Evolutionary conservation across 371 early-diverging fungal genomes (phyloP).

Genomic region (Apophysomyces elegans): DNA sequence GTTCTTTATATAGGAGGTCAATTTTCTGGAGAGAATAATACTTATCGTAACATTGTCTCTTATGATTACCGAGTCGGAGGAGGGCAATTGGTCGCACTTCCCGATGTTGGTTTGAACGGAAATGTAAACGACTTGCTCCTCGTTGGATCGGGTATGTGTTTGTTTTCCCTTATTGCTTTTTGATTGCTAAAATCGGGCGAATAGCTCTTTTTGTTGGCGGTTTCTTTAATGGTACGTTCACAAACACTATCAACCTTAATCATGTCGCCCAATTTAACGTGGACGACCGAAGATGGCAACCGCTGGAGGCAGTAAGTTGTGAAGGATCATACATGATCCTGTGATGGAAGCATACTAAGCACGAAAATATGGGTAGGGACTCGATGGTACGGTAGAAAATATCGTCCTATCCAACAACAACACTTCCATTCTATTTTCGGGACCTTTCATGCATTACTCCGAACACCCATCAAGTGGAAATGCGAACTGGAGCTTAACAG

Average conservation of each 20-base stretch:
- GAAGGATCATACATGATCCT: background rate
- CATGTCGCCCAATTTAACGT: slow-evolving; percentile 34
- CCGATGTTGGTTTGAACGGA: slow-evolving; percentile 30
- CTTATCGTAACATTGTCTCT: slow-evolving; percentile 33
- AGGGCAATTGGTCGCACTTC: slow-evolving; percentile 24
- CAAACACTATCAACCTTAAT: slow-evolving; percentile 18
- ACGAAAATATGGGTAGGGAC: slow-evolving; percentile 21
- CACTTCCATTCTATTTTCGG: slow-evolving; percentile 34
- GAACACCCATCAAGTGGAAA: slow-evolving; percentile 27
- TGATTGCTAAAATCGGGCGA: background rate
- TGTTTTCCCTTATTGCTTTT: background rate
- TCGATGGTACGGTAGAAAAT: slow-evolving; percentile 33
- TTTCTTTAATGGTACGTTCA: slow-evolving; percentile 29
- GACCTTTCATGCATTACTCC: slow-evolving; percentile 22
- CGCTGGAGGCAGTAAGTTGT: slow-evolving; percentile 28
- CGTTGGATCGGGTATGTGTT: slow-evolving; percentile 26
- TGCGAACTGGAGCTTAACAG: slow-evolving; percentile 23
- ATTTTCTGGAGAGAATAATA: slow-evolving; percentile 27
- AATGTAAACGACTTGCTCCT: slow-evolving; percentile 24
- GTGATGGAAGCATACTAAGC: too few species aligned
- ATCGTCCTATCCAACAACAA: slow-evolving; percentile 20
- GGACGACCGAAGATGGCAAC: slow-evolving; percentile 26
- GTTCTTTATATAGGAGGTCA: slow-evolving; percentile 44
- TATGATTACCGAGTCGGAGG: slow-evolving; percentile 30
- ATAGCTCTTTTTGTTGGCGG: slow-evolving; percentile 43